phyloP scores from a whole-genome alignment of 768 basidiomycete species.

The Agaricus bisporus region DNA sequence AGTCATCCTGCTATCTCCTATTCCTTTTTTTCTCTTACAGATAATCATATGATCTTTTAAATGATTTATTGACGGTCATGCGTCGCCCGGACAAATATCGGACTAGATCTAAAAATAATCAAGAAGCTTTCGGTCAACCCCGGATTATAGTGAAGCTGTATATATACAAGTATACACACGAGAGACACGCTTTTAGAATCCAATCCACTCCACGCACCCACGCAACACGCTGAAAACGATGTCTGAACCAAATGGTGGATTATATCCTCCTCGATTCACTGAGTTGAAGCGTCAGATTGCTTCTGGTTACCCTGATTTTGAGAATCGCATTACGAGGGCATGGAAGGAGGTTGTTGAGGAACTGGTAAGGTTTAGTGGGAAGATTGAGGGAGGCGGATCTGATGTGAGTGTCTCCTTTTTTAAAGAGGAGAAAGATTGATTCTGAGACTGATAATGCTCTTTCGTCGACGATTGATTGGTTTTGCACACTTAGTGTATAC shows the following conservation, averaged over 20 bases:
- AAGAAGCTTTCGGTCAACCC: no score
- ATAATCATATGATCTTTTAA: no score
- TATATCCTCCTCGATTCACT: conserved; percentile 43
- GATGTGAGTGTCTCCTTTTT: conserved; percentile 32
- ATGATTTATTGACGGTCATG: no score
- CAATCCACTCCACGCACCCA: background rate
- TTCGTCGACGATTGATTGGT: background rate
- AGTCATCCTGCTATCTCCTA: no score
- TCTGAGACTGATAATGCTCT: background rate
- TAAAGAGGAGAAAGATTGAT: background rate
- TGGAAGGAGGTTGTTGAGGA: conserved; percentile 55
- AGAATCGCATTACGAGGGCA: conserved; percentile 40
- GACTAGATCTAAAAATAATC: background rate
- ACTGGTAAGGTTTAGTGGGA: conserved; percentile 37
- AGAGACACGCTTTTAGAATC: no score
- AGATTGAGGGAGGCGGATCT: conserved; percentile 40
- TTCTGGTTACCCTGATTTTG: conserved; percentile 42
- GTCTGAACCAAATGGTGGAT: background rate
- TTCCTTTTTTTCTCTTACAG: no score
- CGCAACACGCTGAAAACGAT: background rate
- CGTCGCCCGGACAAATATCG: background rate
- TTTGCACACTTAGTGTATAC: conserved; percentile 39
- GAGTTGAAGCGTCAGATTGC: conserved; percentile 57
- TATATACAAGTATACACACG: no score
- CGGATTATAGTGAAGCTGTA: no score